Conservation (phyloP, 169 alveolate genomes). For the Plasmodium coatneyi region DNA sequence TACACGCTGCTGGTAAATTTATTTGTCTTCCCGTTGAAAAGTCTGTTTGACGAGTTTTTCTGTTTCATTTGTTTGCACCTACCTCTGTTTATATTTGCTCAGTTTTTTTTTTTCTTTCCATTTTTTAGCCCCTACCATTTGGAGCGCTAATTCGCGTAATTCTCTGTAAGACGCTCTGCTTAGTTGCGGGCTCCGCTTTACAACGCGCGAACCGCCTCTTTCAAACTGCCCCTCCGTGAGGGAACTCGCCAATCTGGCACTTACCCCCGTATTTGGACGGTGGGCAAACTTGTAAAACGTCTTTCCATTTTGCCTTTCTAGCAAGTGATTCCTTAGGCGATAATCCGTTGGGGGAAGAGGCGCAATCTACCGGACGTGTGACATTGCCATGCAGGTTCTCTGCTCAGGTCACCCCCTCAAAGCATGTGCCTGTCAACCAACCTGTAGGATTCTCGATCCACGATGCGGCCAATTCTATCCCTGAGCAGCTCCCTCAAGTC, state of each 20-base stretch:
- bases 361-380: too few species aligned
- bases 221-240: not conserved
- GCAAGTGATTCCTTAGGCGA: too few species aligned
- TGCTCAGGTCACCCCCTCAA: not conserved
- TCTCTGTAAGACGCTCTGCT: not conserved
- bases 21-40: not conserved
- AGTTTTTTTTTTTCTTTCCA: not conserved
- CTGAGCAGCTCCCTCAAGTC: conserved; percentile 41
- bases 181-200: not conserved
- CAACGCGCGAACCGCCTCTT: not conserved
- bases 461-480: conserved; percentile 31
- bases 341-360: too few species aligned
- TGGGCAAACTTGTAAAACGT: not conserved
- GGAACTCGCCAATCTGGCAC: not conserved
- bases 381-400: not conserved
- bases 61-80: not conserved
- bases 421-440: conserved; percentile 25
- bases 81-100: not conserved
- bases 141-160: not conserved
- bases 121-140: not conserved
- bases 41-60: not conserved
- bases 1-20: not conserved
- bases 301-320: too few species aligned
- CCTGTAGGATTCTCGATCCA: conserved; percentile 44
- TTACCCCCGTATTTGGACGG: not conserved